Base-by-base conservation (phyloP, 495 filamentous ascomycete species). In the Parachaetomium inaequale region DNA sequence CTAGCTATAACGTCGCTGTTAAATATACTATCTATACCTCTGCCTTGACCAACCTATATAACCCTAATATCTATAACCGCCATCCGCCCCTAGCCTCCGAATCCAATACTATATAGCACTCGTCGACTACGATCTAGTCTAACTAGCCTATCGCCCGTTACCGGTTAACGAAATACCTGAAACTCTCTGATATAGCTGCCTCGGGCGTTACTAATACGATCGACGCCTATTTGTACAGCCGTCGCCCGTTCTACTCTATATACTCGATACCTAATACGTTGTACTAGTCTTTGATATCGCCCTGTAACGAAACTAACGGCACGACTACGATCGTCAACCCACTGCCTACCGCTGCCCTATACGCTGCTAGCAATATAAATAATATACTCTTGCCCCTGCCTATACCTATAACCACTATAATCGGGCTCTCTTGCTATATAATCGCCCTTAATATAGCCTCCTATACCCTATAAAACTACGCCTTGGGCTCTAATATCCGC, bases 251-350 rank as follows among this genome's bases (percentile, higher is more conserved):
- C 43, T n/a, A 47, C 43, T 47, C 43, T 23, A 47, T n/a, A 8
- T n/a, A 47, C 43, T 47, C 43, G 43, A 47, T 47, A n/a, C 43
- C 43, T 11, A 47, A 10, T n/a, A 25, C 19, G 19, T 47, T n/a
- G 43, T n/a, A 47, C 43, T n/a, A n/a, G 43, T 47, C 43, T n/a
- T 47, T 47, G 19, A 47, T 47, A 47, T 47, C 43, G 21, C 43
- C 19, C 7, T n/a, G 21, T n/a, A 47, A 47, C 43, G 43, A 47
- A 7, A 47, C 19, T 19, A 47, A 23, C 43, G 43, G 43, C 12
- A 47, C 43, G 4, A 47, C 43, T n/a, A 47, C 43, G 3, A 47
- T n/a, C 43, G 43, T 47, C 43, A 47, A 23, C 43, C 43, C 43
- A 1, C n/a, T n/a, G n/a, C 43, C 19, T 11, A 8, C 43, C 43